Percentiles rank a stretch among this genome's conserved stretches.
Conservation (phyloP, 495 filamentous ascomycete species). For the Hypoxylon subgilvum region DNA sequence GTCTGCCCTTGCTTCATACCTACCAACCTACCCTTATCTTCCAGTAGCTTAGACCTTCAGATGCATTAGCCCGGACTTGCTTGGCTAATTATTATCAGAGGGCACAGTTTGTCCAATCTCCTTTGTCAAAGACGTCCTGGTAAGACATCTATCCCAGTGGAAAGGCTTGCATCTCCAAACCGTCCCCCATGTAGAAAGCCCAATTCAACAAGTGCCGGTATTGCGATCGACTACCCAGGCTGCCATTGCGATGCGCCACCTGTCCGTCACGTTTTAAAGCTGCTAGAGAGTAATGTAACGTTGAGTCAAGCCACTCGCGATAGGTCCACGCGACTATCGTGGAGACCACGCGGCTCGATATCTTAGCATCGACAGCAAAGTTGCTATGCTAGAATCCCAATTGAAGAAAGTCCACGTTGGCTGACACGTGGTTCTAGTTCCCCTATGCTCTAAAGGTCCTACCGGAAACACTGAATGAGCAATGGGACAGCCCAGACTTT, state of each 20-base stretch:
- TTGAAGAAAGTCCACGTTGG: constrained; percentile 14
- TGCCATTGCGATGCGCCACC: constrained; percentile 10
- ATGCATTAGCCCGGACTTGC: constrained; percentile 42
- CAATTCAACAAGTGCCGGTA: constrained; percentile 6
- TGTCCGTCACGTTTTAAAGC: neutral
- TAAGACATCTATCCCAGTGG: constrained; percentile 53
- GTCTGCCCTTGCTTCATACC: constrained; percentile 30
- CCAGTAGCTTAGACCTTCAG: constrained; percentile 25
- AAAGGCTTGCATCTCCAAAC: constrained; percentile 23
- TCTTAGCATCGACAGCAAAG: constrained; percentile 9
- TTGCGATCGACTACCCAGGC: constrained; percentile 18
- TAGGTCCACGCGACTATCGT: neutral
- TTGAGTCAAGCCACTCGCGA: constrained; percentile 12
- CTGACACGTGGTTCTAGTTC: constrained; percentile 58
- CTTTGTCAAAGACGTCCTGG: constrained; percentile 74
- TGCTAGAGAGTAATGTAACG: constrained; percentile 12
- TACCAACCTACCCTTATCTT: constrained; percentile 2
- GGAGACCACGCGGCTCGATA: constrained; percentile 12
- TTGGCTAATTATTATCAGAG: constrained; percentile 61
- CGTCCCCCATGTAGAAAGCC: constrained; percentile 14
- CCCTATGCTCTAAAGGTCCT: constrained; percentile 70
- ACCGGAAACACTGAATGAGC: constrained; percentile 57
- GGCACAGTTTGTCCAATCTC: constrained; percentile 73
- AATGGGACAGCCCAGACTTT: constrained; percentile 67
- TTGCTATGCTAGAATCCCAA: constrained; percentile 14